Percentiles rank a stretch among this genome's conserved stretches.
These are phyloP conservation scores for Podaxis sp. DNA, from an alignment of 768 basidiomycete species.

Conservation along the genomic window DNA sequence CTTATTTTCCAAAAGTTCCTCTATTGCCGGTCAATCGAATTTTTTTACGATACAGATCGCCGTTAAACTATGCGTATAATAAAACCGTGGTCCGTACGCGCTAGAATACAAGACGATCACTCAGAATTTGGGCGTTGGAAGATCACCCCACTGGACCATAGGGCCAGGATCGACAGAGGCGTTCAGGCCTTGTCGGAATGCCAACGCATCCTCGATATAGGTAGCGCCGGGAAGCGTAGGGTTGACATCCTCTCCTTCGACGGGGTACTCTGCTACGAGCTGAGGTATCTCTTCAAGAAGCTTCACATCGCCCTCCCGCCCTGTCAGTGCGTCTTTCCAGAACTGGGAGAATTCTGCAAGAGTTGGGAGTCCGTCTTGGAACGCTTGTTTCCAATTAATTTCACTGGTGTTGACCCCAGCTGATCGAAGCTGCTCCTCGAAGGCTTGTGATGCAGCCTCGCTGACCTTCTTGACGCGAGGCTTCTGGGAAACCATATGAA, in stretches of 20 bases:
- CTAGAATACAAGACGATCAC: background rate
- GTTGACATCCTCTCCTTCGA: slow-evolving; percentile 51
- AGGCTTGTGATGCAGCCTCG: slow-evolving; percentile 58
- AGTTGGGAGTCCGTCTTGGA: slow-evolving; percentile 58
- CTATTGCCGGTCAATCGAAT: slow-evolving; percentile 1
- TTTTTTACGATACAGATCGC: background rate
- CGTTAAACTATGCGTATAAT: background rate
- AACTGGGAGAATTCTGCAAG: slow-evolving; percentile 61
- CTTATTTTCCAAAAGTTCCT: background rate
- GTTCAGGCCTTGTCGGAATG: slow-evolving; percentile 62
- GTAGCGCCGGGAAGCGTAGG: slow-evolving; percentile 46
- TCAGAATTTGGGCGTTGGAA: slow-evolving; percentile 60
- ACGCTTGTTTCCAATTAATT: slow-evolving; percentile 48
- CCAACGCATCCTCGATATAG: slow-evolving; percentile 62
- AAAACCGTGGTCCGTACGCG: background rate
- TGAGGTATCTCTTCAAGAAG: slow-evolving; percentile 57
- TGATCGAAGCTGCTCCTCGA: slow-evolving; percentile 39
- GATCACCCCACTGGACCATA: slow-evolving; percentile 73
- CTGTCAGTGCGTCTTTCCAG: slow-evolving; percentile 51
- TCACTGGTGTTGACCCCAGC: slow-evolving; percentile 42
- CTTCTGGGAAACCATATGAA: slow-evolving; percentile 77
- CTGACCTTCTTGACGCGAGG: slow-evolving; percentile 62
- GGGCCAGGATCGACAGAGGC: slow-evolving; percentile 62
- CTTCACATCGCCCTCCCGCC: slow-evolving; percentile 38
- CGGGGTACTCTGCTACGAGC: slow-evolving; percentile 57